Conservation (phyloP, 805 yeast genomes). For the Lipomyces kockii region DNA sequence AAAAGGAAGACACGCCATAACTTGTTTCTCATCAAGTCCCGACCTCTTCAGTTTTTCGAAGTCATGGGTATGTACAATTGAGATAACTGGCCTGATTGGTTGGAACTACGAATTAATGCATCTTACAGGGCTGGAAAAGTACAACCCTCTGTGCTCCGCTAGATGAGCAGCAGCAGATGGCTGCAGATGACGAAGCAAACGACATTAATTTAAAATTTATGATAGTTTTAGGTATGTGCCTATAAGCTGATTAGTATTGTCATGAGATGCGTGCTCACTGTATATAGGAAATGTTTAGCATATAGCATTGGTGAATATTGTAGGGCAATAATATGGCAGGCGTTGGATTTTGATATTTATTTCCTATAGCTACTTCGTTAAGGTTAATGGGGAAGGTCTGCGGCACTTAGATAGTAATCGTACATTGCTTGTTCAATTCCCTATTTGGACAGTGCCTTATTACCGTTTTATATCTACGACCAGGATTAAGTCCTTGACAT, state of each 20-base stretch:
- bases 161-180: conserved; percentile 44
- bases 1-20: conserved; percentile 51
- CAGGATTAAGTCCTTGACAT: too few species aligned
- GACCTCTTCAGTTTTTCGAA: conserved; percentile 58
- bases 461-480: too few species aligned
- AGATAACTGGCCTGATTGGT: not conserved
- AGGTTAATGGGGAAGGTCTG: too few species aligned
- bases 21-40: conserved; percentile 62
- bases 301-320: not conserved
- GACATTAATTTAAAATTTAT: conserved; percentile 22
- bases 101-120: not conserved
- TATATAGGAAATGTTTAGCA: conserved; percentile 13
- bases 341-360: too few species aligned
- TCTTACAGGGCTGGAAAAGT: conserved; percentile 59
- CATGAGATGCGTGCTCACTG: not conserved
- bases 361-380: too few species aligned
- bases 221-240: conserved; percentile 25
- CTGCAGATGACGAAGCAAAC: conserved; percentile 5
- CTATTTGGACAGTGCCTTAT: too few species aligned
- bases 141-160: conserved; percentile 58
- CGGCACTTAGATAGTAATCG: too few species aligned
- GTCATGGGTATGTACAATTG: conserved; percentile 48
- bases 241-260: not conserved
- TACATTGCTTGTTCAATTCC: too few species aligned
- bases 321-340: too few species aligned